Base-by-base conservation (phyloP, 2,329 filamentous ascomycete genomes). In the Penicillium sp. region DNA sequence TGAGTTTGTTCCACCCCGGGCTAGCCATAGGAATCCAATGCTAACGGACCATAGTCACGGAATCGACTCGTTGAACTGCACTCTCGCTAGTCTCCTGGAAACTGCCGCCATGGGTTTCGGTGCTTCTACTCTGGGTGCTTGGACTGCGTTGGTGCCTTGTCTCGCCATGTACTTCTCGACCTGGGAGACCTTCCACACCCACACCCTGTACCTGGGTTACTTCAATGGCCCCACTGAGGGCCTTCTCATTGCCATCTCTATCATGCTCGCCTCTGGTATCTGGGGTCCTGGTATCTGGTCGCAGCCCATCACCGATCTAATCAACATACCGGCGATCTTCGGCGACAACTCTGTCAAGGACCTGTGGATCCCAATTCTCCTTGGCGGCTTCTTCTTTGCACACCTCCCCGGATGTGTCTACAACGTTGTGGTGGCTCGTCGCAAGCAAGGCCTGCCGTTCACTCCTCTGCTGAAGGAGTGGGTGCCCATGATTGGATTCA, bases 151-250 rank as follows among this genome's bases (percentile, higher is more conserved):
- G 36, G 86, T 93, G 54, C 94, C 94, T 1, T 95, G 91, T 63
- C 78, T 99, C 37, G 90, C 94, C 54, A 99, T 99, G 94, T 99
- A 96, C 80, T 97, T 99, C 77, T 97, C 93, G 3, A 99, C 94
- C 2, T 99, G 94, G 94, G 94, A 99, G 76, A 99, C 94, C 1
- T 99, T 97, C 72, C 94, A 99, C 75, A 97, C 94, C 4, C 94
- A 99, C 72, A 97, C 94, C 0, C 79, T 99, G 5, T 99, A 96
- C 73, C 85, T 99, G 10, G 94, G 94, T 49, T 91, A 93, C 70
- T 89, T 99, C 83, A 99, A 99, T 71, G 94, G 94, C 1, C 94
- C 94, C 2, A 99, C 94, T 65, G 94, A 99, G 78, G 94, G 94
- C 17, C 79, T 99, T 27, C 86, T 97, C 46, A 87, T 99, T 58